Conservation (phyloP, 495 filamentous ascomycete species). For the Lasiosphaeria hispida region DNA sequence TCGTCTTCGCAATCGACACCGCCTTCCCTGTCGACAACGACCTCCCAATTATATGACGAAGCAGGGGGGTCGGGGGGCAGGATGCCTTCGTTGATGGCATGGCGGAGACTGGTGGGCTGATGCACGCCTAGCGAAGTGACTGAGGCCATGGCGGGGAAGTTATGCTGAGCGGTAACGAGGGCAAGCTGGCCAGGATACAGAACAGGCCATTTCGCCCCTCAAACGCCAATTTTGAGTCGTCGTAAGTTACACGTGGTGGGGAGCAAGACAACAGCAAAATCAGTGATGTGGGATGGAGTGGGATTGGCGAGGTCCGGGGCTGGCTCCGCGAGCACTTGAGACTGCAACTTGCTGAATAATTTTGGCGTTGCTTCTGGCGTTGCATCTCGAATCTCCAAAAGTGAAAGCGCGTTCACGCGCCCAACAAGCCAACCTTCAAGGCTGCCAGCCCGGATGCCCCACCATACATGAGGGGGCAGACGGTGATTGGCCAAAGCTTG, state of each 20-base stretch:
- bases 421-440: neutral
- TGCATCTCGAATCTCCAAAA: neutral
- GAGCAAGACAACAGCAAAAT: too few relatives aligned
- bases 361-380: neutral
- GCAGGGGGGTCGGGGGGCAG: conserved; percentile 65
- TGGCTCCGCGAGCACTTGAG: neutral
- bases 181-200: neutral
- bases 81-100: conserved; percentile 78
- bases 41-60: conserved; percentile 71
- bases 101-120: conserved; percentile 75
- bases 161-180: neutral
- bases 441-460: conserved; percentile 7
- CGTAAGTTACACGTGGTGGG: too few relatives aligned
- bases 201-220: conserved; percentile 12
- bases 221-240: too few relatives aligned
- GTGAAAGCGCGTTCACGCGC: conserved; percentile 15
- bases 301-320: neutral
- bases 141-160: conserved; percentile 65
- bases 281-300: too few relatives aligned
- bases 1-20: conserved; percentile 67
- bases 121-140: conserved; percentile 86
- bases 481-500: conserved; percentile 25
- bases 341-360: neutral
- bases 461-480: conserved; percentile 13
- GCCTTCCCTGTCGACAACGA: conserved; percentile 43